Evolutionary conservation across 768 basidiomycete genomes (phyloP), one percentile per base, ranked within the genome.

Genomic region (Collybia mongolica): DNA sequence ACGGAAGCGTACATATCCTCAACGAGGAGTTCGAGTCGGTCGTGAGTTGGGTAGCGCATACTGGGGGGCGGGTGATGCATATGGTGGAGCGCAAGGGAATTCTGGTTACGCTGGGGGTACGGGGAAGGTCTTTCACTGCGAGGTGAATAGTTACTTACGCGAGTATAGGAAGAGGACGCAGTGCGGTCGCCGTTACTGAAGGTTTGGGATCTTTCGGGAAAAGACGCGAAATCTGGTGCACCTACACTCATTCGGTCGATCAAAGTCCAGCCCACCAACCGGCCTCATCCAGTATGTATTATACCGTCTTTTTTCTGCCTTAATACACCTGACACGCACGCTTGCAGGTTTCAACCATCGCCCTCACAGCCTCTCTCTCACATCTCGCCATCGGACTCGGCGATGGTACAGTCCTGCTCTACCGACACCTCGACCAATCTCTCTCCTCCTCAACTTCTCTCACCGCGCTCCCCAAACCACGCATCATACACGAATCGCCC

Each of bases 311-410:
- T 38, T 44, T 12, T 29, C 17, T 35, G 36, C 44, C 35, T 20
- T 36, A 15, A 39, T n/a, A 38, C 15, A 18, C 48, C 51, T 54
- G 49, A 39, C 39, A 28, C 52, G 52, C 28, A 39, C 19, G 39
- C 18, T 43, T 53, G 62, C 43, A 90, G 82, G 83, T 95, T 9
- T 84, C 91, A 2, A 81, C 87, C 1, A 72, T 97, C 37, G 90
- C 94, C 0, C 72, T 94, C 18, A 89, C 95, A 0, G 70, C 82
- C 5, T 79, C 80, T 15, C 75, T 97, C 3, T 82, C 90, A 0
- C 90, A 94, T 65, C 82, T 99, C 20, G 88, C 95, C 5, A 81
- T 98, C 36, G 97, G 95, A 12, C 80, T 98, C n/a, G 93, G 86
- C 5, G 95, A 98, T 61, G 97, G 97, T 20, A 90, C 90, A 0